Conservation (phyloP, 2,329 filamentous ascomycete genomes). For the Endocalyx cinctus region DNA sequence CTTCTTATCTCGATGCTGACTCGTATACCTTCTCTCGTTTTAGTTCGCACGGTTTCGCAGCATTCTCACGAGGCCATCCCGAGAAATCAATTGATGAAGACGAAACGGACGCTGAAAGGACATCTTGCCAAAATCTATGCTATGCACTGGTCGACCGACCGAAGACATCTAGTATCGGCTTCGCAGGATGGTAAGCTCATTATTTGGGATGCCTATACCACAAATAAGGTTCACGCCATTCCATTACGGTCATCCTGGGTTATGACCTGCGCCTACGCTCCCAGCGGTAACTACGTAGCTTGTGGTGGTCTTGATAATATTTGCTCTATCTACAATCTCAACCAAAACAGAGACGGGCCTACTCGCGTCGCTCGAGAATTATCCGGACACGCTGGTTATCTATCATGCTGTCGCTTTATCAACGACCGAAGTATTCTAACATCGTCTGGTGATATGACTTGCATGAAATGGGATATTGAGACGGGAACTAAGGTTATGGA, state of each 20-base stretch:
- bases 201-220: slow-evolving; percentile 99
- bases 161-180: slow-evolving; percentile 92
- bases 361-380: slow-evolving; percentile 93
- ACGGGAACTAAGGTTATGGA: slow-evolving; percentile 96
- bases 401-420: slow-evolving; percentile 98
- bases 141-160: slow-evolving; percentile 99
- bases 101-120: slow-evolving; percentile 92
- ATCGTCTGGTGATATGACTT: slow-evolving; percentile 98
- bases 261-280: slow-evolving; percentile 99
- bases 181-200: slow-evolving; percentile 99
- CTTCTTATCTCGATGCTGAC: slow-evolving; percentile 50
- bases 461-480: slow-evolving; percentile 99
- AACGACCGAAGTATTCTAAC: slow-evolving; percentile 97
- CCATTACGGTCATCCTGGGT: slow-evolving; percentile 97
- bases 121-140: slow-evolving; percentile 99
- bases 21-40: slow-evolving; percentile 75
- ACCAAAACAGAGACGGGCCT: slow-evolving; percentile 88
- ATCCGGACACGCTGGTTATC: slow-evolving; percentile 93
- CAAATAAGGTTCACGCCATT: slow-evolving; percentile 99
- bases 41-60: slow-evolving; percentile 88
- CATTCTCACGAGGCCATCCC: slow-evolving; percentile 90
- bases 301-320: slow-evolving; percentile 99
- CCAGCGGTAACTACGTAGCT: slow-evolving; percentile 95
- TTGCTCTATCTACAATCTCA: slow-evolving; percentile 99
- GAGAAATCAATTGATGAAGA: slow-evolving; percentile 90